Percentiles rank a stretch among this genome's conserved stretches.
Conservation (phyloP, 768 basidiomycete species). For the Gymnopilus junonius region DNA sequence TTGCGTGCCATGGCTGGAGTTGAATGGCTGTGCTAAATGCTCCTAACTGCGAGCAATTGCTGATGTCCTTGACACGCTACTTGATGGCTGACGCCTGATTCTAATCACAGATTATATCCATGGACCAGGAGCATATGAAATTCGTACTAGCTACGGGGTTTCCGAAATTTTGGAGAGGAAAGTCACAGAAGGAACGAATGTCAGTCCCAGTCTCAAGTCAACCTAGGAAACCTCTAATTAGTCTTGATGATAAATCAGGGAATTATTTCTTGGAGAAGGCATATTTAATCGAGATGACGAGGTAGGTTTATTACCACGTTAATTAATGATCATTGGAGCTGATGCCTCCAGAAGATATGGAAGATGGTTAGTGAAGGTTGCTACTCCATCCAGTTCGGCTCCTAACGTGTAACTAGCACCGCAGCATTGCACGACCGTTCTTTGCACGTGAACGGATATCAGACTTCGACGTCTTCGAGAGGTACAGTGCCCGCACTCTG, state of each 20-base stretch:
- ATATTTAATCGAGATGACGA: constrained; percentile 82
- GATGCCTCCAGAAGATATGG: constrained; percentile 49
- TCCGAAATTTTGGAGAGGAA: constrained; percentile 68
- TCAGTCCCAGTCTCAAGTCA: constrained; percentile 34
- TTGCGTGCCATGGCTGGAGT: constrained; percentile 3
- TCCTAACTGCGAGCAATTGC: background rate
- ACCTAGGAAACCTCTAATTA: background rate
- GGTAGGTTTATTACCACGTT: constrained; percentile 37
- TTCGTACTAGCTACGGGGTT: constrained; percentile 70
- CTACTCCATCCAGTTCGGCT: background rate
- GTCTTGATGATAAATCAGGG: constrained; percentile 34
- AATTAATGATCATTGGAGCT: background rate
- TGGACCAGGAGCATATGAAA: constrained; percentile 74
- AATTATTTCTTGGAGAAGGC: constrained; percentile 70
- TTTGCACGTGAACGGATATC: constrained; percentile 74
- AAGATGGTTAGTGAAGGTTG: constrained; percentile 52
- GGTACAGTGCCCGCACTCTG: constrained; percentile 51
- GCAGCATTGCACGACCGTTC: constrained; percentile 70
- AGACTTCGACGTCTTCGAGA: constrained; percentile 72
- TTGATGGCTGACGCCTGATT: constrained; percentile 14
- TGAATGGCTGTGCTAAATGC: constrained; percentile 7
- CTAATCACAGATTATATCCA: constrained; percentile 62
- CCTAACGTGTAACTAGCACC: constrained; percentile 48
- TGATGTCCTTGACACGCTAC: background rate
- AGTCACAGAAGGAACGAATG: constrained; percentile 68